Percentiles rank a stretch among this genome's conserved stretches.
phyloP scores from a whole-genome alignment of 495 filamentous ascomycete genomes.

The Lasiosphaeria hispida region DNA sequence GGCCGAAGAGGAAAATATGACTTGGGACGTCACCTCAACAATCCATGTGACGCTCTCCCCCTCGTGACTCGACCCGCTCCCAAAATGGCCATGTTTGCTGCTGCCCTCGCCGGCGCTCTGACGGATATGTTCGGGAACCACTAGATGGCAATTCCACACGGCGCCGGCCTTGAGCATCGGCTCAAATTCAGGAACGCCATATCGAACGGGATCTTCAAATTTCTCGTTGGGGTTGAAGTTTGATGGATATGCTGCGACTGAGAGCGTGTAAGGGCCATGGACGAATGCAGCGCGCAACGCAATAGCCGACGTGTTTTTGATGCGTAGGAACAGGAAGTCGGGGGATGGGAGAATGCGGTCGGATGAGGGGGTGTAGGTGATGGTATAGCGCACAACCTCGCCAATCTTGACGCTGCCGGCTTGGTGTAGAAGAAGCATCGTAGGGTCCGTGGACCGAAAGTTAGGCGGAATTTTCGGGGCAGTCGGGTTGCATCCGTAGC shows the following conservation, averaged over 20 bases:
- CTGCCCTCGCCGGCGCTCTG: slow-evolving; percentile 33
- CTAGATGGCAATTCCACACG: slow-evolving; percentile 72
- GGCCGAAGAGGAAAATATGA: slow-evolving; percentile 84
- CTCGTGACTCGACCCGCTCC: slow-evolving; percentile 32
- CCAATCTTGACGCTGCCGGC: slow-evolving; percentile 86
- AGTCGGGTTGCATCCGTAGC: too few species aligned
- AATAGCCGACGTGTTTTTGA: slow-evolving; percentile 89
- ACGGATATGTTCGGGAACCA: slow-evolving; percentile 69
- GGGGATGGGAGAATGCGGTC: slow-evolving; percentile 88
- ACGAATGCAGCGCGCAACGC: slow-evolving; percentile 91
- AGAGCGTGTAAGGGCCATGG: slow-evolving; percentile 90
- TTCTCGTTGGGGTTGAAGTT: slow-evolving; percentile 76
- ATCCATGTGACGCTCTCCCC: slow-evolving; percentile 74
- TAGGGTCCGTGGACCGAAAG: slow-evolving; percentile 11
- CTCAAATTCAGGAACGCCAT: slow-evolving; percentile 83
- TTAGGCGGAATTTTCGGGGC: too few species aligned
- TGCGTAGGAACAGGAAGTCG: slow-evolving; percentile 70
- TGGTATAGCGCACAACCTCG: slow-evolving; percentile 84
- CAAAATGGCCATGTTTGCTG: slow-evolving; percentile 35
- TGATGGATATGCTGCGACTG: slow-evolving; percentile 77
- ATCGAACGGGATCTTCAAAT: slow-evolving; percentile 55
- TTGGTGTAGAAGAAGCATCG: slow-evolving; percentile 89
- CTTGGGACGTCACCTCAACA: slow-evolving; percentile 86
- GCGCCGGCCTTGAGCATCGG: slow-evolving; percentile 94
- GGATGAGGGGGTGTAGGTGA: slow-evolving; percentile 85